phyloP scores from a whole-genome alignment of 345 rosid species.

The Stellera chamaejasme region DNA sequence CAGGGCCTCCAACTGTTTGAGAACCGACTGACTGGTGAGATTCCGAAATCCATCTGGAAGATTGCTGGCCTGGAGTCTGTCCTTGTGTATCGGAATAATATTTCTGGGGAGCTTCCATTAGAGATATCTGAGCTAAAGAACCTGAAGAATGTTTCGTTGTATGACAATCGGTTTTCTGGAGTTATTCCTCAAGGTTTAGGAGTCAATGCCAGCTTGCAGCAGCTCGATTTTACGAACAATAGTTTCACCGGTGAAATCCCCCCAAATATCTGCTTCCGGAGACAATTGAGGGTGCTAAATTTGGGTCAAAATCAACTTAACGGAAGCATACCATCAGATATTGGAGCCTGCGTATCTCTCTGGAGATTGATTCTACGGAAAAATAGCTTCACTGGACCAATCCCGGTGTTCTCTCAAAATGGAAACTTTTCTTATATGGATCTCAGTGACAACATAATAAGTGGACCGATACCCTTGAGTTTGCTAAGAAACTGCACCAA shows the following conservation, averaged over 20 bases:
- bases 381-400: conserved; percentile 43
- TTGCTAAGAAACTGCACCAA: conserved; percentile 33
- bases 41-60: conserved; percentile 66
- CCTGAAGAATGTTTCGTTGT: conserved; percentile 44
- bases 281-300: conserved; percentile 35
- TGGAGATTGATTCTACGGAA: conserved; percentile 51
- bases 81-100: conserved; percentile 51
- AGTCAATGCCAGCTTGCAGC: conserved; percentile 48
- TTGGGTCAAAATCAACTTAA: conserved; percentile 53
- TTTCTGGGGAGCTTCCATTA: conserved; percentile 56
- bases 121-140: conserved; percentile 54
- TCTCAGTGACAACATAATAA: conserved; percentile 45
- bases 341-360: conserved; percentile 49
- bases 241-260: conserved; percentile 61
- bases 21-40: conserved; percentile 57
- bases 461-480: conserved; percentile 53
- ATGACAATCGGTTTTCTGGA: conserved; percentile 49
- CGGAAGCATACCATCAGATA: conserved; percentile 49
- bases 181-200: conserved; percentile 56
- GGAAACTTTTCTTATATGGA: conserved; percentile 38
- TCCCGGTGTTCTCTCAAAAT: conserved; percentile 50
- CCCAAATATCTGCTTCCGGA: conserved; percentile 55
- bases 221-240: conserved; percentile 57
- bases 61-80: conserved; percentile 42
- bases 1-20: conserved; percentile 50